Conservation (phyloP, 148 eudicot species). For the Heliamphora exappendiculata region DNA sequence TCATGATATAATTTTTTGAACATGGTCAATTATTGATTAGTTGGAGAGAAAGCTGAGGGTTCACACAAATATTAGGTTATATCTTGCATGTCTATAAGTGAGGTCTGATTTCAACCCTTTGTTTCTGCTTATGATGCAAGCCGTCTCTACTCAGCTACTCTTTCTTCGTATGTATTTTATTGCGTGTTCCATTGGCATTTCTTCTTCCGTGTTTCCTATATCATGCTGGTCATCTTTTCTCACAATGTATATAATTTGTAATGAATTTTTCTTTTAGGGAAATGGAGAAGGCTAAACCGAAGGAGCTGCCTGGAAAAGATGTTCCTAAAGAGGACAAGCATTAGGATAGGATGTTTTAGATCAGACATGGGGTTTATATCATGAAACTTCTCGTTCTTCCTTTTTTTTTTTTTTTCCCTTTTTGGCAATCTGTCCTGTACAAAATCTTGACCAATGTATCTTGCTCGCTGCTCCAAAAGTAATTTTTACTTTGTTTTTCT, state of each 20-base stretch:
- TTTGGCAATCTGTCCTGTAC: neutral
- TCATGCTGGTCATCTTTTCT: neutral
- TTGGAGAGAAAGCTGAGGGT: no score
- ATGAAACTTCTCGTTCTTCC: neutral
- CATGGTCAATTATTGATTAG: neutral
- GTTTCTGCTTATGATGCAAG: neutral
- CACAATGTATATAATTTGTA: neutral
- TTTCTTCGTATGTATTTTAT: neutral
- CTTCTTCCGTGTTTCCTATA: neutral
- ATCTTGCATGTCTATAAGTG: neutral
- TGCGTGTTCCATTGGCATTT: neutral
- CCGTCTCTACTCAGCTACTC: neutral
- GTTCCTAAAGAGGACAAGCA: slow-evolving; percentile 37
- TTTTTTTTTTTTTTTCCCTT: neutral
- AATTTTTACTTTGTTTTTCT: neutral
- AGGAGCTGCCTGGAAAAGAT: slow-evolving; percentile 43
- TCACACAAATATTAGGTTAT: neutral
- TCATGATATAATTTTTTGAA: neutral
- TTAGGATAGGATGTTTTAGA: slow-evolving; percentile 10
- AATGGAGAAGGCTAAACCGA: slow-evolving; percentile 44
- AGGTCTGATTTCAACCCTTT: neutral
- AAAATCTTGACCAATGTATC: slow-evolving; percentile 7
- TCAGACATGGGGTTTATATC: neutral
- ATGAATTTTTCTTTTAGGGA: slow-evolving; percentile 16
- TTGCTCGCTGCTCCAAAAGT: neutral